Base-by-base conservation (phyloP, 257 asterid genomes). In the Petunia axillaris region DNA sequence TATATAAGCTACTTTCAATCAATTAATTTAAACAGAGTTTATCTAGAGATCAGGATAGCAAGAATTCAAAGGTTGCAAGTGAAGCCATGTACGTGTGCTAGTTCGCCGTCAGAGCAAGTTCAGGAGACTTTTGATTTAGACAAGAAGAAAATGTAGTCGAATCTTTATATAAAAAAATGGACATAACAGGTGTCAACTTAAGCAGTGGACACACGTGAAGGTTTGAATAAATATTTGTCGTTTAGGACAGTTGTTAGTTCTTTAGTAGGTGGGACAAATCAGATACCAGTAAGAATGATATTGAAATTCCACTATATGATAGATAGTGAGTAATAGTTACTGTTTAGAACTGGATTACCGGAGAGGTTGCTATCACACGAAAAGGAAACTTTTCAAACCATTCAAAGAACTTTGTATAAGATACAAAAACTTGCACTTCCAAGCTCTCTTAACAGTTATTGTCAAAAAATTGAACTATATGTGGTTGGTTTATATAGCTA, bases 391-490 rank as follows among this genome's bases (percentile, higher is more conserved):
- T 36, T 85, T 46, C 77, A 68, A 77, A 90, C 77, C 43, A 87
- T 88, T 90, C 97, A 89, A 81, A 83, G 90, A 83, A 88, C 78
- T 57, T 86, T 83, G 87, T 77, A 78, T 59, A 64, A 85, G 74
- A 64, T 64, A 80, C 88, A 81, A 82, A 67, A 76, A 48, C 44
- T 25, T 25, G 43, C 25, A 48, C 77, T 64, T 75, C 83, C 43
- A 25, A 73, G 55, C 76, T 44, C 76, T 36, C 77, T 70, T 54
- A 71, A 54, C 48, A 71, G 90, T 86, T 84, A 76, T 78, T 83
- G 65, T 35, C 13, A 65, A 81, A 81, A 15, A 62, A 81, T 83
- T 75, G 44, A 64, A 58, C 64, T 77, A 63, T 43, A 58, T 46
- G 82, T 25, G 75, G 43, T 37, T 64, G 43, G 43, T 41, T 35